phyloP scores from a whole-genome alignment of 179 eudicot species.

The Beta corolliflora region DNA sequence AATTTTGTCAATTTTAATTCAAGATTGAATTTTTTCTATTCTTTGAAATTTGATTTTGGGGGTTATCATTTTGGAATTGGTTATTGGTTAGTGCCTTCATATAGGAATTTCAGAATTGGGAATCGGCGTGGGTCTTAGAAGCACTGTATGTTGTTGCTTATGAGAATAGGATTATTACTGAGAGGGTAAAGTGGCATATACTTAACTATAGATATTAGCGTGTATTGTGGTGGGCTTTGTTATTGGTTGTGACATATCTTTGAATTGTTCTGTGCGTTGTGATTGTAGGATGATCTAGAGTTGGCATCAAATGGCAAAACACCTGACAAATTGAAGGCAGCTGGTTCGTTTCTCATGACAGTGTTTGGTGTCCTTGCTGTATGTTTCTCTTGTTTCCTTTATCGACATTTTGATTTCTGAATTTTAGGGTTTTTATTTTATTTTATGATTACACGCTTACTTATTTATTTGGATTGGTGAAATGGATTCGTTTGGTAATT shows the following conservation, averaged over 20 bases:
- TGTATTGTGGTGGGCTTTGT: not conserved
- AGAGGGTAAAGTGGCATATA: slow-evolving; percentile 48
- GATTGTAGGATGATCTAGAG: slow-evolving; percentile 87
- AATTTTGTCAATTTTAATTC: not conserved
- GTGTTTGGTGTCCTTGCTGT: slow-evolving; percentile 93
- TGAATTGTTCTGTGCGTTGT: slow-evolving; percentile 10
- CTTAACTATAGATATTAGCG: not conserved
- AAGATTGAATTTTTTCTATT: not conserved
- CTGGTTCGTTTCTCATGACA: slow-evolving; percentile 98
- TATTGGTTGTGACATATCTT: not conserved
- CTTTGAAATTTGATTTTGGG: too few species aligned
- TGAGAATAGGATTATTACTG: slow-evolving; percentile 79
- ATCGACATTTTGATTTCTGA: not conserved
- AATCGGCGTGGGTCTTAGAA: slow-evolving; percentile 93
- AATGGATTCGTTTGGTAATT: not conserved
- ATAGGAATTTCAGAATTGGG: slow-evolving; percentile 97
- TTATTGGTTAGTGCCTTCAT: slow-evolving; percentile 60
- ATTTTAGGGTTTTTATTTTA: not conserved
- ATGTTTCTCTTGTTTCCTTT: slow-evolving; percentile 29
- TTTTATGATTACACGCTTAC: not conserved
- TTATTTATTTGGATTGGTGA: not conserved
- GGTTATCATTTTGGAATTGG: too few species aligned
- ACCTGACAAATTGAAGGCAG: slow-evolving; percentile 92
- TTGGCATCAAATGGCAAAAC: slow-evolving; percentile 76
- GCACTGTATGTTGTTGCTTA: slow-evolving; percentile 39